Evolutionary conservation across 2,329 filamentous ascomycete genomes (phyloP).

Genomic region (Chaetomiaceae sp.): DNA sequence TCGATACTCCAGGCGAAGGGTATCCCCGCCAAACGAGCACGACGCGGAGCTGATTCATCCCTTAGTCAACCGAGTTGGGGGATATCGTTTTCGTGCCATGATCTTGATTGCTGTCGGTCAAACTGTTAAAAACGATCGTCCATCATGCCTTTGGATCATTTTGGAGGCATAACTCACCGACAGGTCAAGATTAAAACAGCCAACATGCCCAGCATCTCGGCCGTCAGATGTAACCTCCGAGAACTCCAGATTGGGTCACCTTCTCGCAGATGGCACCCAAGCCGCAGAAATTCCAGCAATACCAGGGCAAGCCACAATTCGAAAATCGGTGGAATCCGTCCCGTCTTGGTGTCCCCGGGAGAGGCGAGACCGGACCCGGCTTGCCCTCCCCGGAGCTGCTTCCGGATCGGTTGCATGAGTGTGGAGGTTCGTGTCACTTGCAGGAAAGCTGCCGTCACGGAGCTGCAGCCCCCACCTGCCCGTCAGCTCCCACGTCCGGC

Average conservation of each 20-base stretch:
- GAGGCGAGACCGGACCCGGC: not conserved
- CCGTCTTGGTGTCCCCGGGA: not conserved
- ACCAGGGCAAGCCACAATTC: not conserved
- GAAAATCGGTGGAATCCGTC: not conserved
- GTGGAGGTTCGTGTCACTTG: no score
- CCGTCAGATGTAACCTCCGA: slow-evolving; percentile 11
- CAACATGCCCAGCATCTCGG: not conserved
- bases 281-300: not conserved
- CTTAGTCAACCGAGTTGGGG: not conserved
- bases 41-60: slow-evolving; percentile 5
- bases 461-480: slow-evolving; percentile 7
- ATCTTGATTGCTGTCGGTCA: slow-evolving; percentile 3
- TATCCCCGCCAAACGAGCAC: not conserved
- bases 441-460: no score
- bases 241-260: not conserved
- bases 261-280: not conserved
- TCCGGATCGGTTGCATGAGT: no score
- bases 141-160: slow-evolving; percentile 2
- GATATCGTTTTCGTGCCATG: not conserved
- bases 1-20: not conserved
- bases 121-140: not conserved
- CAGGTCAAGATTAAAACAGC: not conserved
- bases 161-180: not conserved
- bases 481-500: slow-evolving; percentile 14
- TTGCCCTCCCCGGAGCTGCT: no score